These are phyloP conservation scores for Hypseocharis bilobata DNA, from an alignment of 441 rosid genomes.

Conservation along the genomic window DNA sequence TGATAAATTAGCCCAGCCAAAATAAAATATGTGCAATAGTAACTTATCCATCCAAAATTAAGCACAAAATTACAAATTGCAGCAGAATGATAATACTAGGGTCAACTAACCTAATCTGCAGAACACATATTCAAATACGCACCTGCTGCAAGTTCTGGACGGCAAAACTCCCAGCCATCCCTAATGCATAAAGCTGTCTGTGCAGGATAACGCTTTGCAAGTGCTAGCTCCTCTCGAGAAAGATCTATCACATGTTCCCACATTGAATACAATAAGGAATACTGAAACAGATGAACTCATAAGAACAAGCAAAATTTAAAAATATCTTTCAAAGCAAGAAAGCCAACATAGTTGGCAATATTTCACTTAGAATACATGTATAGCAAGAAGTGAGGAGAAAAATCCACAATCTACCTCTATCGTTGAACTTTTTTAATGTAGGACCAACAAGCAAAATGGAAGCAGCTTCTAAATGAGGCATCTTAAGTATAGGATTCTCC, in stretches of 20 bases:
- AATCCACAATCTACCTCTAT: conserved; percentile 56
- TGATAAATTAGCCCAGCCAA: background rate
- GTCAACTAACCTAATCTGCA: conserved; percentile 6
- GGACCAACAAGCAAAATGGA: conserved; percentile 88
- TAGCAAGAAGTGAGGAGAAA: conserved; percentile 1
- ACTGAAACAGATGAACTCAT: conserved; percentile 5
- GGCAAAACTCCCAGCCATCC: conserved; percentile 97
- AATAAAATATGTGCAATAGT: background rate
- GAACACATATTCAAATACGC: conserved; percentile 12
- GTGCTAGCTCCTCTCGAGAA: conserved; percentile 69
- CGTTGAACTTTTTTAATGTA: conserved; percentile 90
- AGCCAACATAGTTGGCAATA: conserved; percentile 6
- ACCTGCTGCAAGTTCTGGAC: conserved; percentile 86
- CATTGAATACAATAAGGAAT: conserved; percentile 18
- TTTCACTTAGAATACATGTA: background rate
- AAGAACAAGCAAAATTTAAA: conserved; percentile 9
- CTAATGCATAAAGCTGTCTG: conserved; percentile 80
- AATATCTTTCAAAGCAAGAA: conserved; percentile 1
- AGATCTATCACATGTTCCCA: conserved; percentile 49
- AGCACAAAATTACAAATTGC: background rate
- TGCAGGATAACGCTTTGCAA: conserved; percentile 84
- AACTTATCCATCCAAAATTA: background rate
- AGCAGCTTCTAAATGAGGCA: conserved; percentile 94
- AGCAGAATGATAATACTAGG: background rate
- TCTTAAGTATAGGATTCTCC: conserved; percentile 92